phyloP scores from a whole-genome alignment of 2,329 filamentous ascomycete genomes.

The Talaromyces sp. region DNA sequence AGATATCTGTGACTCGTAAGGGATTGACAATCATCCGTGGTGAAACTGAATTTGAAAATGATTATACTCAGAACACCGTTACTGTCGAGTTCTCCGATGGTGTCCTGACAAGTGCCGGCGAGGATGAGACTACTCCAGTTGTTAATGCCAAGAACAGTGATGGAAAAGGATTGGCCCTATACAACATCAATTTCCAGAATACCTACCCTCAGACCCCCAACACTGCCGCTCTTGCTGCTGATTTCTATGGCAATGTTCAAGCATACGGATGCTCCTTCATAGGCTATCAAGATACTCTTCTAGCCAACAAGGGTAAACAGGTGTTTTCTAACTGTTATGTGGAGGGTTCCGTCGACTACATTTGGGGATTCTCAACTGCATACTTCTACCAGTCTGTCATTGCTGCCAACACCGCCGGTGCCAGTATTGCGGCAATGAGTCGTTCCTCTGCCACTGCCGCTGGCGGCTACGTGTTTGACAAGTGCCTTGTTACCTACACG shows the following conservation, averaged over 20 bases:
- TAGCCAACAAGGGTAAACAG: slow-evolving; percentile 33
- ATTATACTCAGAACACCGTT: slow-evolving; percentile 42
- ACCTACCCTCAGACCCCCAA: slow-evolving; percentile 34
- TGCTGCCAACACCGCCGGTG: slow-evolving; percentile 22
- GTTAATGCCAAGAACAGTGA: slow-evolving; percentile 50
- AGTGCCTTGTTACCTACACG: slow-evolving; percentile 11
- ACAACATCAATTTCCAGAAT: slow-evolving; percentile 38
- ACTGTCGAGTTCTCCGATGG: slow-evolving; percentile 43
- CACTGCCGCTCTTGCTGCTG: slow-evolving; percentile 37
- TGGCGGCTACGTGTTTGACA: slow-evolving; percentile 14
- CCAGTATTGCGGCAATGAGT: slow-evolving; percentile 15
- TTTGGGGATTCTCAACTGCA: slow-evolving; percentile 31
- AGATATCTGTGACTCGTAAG: slow-evolving; percentile 44
- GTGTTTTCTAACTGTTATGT: slow-evolving; percentile 33
- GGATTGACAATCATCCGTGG: slow-evolving; percentile 44
- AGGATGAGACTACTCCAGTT: slow-evolving; percentile 50
- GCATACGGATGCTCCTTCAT: slow-evolving; percentile 36
- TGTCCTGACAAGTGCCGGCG: slow-evolving; percentile 43
- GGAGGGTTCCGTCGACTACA: slow-evolving; percentile 28
- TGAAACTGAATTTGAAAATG: slow-evolving; percentile 36
- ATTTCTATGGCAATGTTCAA: slow-evolving; percentile 37
- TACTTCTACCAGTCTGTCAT: slow-evolving; percentile 45
- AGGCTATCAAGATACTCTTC: slow-evolving; percentile 33
- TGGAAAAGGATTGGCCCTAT: slow-evolving; percentile 24
- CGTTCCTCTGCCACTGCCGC: slow-evolving; percentile 11